A percentile compares a stretch with the other conserved stretches of the same genome.
Conservation (phyloP, 2,329 filamentous ascomycete species). For the Hypocreales sp. region DNA sequence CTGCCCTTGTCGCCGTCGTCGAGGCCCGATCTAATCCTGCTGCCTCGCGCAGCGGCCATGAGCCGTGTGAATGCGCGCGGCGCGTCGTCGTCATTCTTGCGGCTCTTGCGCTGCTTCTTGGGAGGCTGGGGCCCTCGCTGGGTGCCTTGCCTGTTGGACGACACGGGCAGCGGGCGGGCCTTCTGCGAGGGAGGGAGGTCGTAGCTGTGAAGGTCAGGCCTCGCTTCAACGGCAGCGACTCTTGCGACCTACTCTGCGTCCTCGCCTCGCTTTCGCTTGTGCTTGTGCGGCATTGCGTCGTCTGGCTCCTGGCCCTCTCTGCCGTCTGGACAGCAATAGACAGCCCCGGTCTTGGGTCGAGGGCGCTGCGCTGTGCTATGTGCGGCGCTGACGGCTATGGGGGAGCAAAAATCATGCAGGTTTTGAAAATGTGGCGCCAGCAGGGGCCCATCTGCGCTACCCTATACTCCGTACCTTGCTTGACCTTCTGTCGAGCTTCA, state of each 20-base stretch:
- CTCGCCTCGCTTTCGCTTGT: constrained; percentile 50
- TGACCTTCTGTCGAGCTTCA: no score
- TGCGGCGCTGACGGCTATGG: no score
- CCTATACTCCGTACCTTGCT: no score
- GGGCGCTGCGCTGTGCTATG: no score
- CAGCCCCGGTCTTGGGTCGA: no score
- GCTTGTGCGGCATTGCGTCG: constrained; percentile 65
- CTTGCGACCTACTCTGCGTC: constrained; percentile 37
- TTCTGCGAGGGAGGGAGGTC: constrained; percentile 32
- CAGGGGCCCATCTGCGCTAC: no score
- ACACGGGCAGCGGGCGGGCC: constrained; percentile 34
- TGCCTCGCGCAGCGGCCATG: constrained; percentile 57
- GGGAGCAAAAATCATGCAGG: no score
- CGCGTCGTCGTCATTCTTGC: constrained; percentile 53
- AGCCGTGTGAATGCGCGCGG: constrained; percentile 77
- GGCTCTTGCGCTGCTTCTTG: constrained; percentile 29
- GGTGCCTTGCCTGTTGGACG: constrained; percentile 13
- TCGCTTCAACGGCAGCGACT: no score
- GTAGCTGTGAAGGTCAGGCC: constrained; percentile 18
- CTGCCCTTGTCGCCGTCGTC: constrained; percentile 45
- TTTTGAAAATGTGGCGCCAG: no score
- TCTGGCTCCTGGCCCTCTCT: no score
- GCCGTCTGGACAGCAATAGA: no score
- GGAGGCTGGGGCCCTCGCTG: constrained; percentile 21
- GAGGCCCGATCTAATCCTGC: constrained; percentile 45